Evolutionary conservation across 2,329 filamentous ascomycete species (phyloP).

Genomic region (Colletotrichum salicis): DNA sequence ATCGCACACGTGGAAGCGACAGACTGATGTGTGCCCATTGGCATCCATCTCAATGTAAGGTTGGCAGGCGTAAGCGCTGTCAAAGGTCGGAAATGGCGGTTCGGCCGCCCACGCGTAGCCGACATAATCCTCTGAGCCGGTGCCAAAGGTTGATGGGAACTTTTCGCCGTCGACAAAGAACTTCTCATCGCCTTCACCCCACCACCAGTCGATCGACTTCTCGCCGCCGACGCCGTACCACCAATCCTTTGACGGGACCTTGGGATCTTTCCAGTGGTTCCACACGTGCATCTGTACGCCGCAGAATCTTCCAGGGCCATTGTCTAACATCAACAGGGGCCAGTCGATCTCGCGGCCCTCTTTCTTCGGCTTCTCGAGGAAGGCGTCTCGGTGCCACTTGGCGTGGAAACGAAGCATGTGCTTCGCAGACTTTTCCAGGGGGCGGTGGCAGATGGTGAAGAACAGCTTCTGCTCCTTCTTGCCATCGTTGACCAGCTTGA

Average conservation of each 20-base stretch:
- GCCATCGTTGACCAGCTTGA: constrained; percentile 28
- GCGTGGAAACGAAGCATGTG: constrained; percentile 26
- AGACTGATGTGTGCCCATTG: constrained; percentile 32
- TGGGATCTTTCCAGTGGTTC: constrained; percentile 27
- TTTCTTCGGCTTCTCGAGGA: constrained; percentile 22
- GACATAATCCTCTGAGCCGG: constrained; percentile 30
- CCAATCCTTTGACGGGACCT: constrained; percentile 24
- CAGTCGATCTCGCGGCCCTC: constrained; percentile 29
- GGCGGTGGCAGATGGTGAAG: constrained; percentile 20
- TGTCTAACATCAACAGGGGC: constrained; percentile 19
- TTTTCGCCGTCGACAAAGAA: constrained; percentile 33
- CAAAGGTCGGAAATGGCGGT: constrained; percentile 26
- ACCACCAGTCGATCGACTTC: constrained; percentile 34
- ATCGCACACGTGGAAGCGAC: constrained; percentile 32
- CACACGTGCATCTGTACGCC: constrained; percentile 33
- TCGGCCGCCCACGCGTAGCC: constrained; percentile 32
- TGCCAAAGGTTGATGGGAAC: constrained; percentile 31
- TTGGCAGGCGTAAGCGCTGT: constrained; percentile 31
- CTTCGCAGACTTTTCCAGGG: constrained; percentile 4
- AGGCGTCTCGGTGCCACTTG: constrained; percentile 27
- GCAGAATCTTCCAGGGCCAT: constrained; percentile 27
- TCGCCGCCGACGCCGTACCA: constrained; percentile 28
- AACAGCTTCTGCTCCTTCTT: constrained; percentile 24
- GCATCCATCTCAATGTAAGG: constrained; percentile 24
- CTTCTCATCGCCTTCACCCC: constrained; percentile 32